Evolutionary conservation across 371 early-diverging fungal species (phyloP).

Genomic region (Parasitella parasitica): DNA sequence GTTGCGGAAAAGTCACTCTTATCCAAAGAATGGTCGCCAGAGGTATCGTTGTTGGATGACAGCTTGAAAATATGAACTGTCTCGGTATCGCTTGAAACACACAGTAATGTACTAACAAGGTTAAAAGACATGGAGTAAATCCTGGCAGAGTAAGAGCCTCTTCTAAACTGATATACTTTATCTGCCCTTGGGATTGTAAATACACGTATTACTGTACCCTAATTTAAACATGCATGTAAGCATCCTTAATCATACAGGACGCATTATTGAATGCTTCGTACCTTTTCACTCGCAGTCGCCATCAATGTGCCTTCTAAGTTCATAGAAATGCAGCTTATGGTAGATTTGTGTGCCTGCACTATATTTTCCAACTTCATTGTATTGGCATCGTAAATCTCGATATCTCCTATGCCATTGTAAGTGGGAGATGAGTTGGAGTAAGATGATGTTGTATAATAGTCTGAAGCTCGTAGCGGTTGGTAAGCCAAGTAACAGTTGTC

Average conservation of each 20-base stretch:
- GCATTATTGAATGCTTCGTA: constrained; percentile 12
- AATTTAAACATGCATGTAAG: not conserved
- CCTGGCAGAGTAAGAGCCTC: constrained; percentile 87
- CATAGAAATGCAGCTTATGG: constrained; percentile 81
- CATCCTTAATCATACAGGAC: not conserved
- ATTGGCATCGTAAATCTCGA: constrained; percentile 87
- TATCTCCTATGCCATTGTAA: constrained; percentile 68
- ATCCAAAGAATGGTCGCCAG: not conserved
- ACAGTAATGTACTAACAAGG: constrained; percentile 71
- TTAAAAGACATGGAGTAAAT: constrained; percentile 92
- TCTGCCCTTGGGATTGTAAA: constrained; percentile 86
- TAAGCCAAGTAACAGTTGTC: constrained; percentile 93
- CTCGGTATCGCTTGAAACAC: constrained; percentile 90
- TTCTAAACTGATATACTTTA: constrained; percentile 88
- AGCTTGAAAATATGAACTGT: constrained; percentile 94
- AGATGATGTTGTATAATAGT: constrained; percentile 35
- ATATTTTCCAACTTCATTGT: constrained; percentile 85
- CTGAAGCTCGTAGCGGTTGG: constrained; percentile 70
- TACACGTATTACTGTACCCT: constrained; percentile 96
- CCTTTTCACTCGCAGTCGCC: constrained; percentile 96
- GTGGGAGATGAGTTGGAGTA: constrained; percentile 23
- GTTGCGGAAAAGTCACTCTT: not conserved
- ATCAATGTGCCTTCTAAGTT: constrained; percentile 88
- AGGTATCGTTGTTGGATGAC: constrained; percentile 11
- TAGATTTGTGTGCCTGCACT: constrained; percentile 92